Conservation (phyloP, 192 early-diverging fungal species). For the Backusella westeae region DNA sequence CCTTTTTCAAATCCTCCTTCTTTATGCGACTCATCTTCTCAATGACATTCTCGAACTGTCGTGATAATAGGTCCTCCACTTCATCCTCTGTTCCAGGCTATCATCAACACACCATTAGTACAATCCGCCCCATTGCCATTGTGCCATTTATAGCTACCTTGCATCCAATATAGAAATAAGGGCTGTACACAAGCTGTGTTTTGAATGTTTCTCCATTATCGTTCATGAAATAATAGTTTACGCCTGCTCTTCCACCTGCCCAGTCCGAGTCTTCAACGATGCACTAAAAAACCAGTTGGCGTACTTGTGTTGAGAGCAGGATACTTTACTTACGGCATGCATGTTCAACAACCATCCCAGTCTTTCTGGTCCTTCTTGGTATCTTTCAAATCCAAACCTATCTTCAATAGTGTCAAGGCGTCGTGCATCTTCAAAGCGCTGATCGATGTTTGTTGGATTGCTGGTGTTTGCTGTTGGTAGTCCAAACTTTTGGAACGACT, state of each 20-base stretch:
- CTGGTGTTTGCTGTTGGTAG: slow-evolving; percentile 8
- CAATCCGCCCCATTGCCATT: too few species aligned
- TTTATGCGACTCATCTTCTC: slow-evolving; percentile 60
- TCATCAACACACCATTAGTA: background rate
- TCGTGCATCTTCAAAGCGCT: slow-evolving; percentile 38
- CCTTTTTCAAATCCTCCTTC: slow-evolving; percentile 85
- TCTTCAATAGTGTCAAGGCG: slow-evolving; percentile 52
- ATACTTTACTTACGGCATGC: slow-evolving; percentile 60
- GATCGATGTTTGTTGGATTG: slow-evolving; percentile 32
- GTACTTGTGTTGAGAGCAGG: background rate
- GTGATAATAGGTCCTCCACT: slow-evolving; percentile 81
- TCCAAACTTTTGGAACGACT: slow-evolving; percentile 16
- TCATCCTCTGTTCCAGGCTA: slow-evolving; percentile 73
- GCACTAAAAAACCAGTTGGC: slow-evolving; percentile 41
- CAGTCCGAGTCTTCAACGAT: slow-evolving; percentile 63
- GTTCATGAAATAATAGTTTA: slow-evolving; percentile 93
- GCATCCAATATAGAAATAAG: slow-evolving; percentile 90
- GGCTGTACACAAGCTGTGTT: slow-evolving; percentile 76
- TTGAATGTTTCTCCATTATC: slow-evolving; percentile 90
- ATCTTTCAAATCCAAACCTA: slow-evolving; percentile 63
- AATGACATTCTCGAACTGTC: slow-evolving; percentile 66
- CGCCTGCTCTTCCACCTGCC: slow-evolving; percentile 63
- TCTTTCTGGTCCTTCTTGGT: slow-evolving; percentile 67
- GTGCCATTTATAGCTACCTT: slow-evolving; percentile 48
- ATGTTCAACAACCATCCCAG: slow-evolving; percentile 98